phyloP scores from a whole-genome alignment of 2,329 filamentous ascomycete species.

The Neofusicoccum parvum region DNA sequence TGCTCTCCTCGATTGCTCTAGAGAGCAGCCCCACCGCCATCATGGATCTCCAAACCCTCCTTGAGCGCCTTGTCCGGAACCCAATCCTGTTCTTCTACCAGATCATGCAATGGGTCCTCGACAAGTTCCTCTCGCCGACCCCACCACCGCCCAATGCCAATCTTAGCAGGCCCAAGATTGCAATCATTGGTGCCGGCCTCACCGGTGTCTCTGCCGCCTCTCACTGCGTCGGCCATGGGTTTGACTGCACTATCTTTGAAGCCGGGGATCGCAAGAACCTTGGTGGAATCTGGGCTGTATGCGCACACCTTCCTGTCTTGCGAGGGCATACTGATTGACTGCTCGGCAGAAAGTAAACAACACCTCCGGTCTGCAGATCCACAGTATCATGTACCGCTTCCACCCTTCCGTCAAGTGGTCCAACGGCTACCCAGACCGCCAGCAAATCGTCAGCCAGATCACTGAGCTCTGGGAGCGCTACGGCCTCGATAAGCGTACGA shows the following conservation, averaged over 20 bases:
- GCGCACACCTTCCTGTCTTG: constrained; percentile 28
- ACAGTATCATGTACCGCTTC: constrained; percentile 86
- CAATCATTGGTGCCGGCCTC: constrained; percentile 55
- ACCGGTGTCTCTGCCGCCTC: constrained; percentile 77
- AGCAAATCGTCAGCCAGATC: constrained; percentile 75
- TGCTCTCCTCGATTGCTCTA: not conserved
- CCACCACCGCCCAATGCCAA: constrained; percentile 63
- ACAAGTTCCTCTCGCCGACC: constrained; percentile 67
- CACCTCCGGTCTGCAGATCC: constrained; percentile 79
- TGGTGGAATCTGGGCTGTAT: constrained; percentile 79
- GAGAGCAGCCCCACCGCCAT: not conserved
- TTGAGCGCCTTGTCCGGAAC: constrained; percentile 37
- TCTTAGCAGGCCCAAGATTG: constrained; percentile 61
- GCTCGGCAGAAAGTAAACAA: constrained; percentile 69
- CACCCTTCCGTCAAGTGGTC: constrained; percentile 77
- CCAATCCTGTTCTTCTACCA: constrained; percentile 64
- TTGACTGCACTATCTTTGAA: constrained; percentile 80
- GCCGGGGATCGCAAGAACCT: constrained; percentile 65
- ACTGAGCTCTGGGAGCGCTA: constrained; percentile 74
- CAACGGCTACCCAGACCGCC: constrained; percentile 73
- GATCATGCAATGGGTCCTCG: constrained; percentile 65
- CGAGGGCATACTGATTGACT: not conserved
- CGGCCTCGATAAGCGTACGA: constrained; percentile 68
- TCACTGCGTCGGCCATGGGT: constrained; percentile 83
- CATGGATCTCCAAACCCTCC: constrained; percentile 19